These are phyloP conservation scores for Russula brevipes DNA, from an alignment of 768 basidiomycete species.

Conservation along the genomic window DNA sequence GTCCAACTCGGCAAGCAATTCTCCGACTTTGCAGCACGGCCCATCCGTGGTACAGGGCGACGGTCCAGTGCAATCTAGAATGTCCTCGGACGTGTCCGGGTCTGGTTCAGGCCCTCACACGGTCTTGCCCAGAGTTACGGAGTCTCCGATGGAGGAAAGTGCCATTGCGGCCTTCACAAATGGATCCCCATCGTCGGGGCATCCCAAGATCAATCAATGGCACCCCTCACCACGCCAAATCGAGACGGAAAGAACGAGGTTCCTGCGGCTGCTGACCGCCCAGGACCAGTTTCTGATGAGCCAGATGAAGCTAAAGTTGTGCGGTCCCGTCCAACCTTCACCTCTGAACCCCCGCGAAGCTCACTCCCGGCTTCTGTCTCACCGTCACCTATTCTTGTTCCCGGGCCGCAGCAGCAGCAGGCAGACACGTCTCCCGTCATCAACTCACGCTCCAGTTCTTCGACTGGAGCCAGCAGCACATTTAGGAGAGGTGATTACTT, in stretches of 20 bases:
- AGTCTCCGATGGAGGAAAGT: conserved; percentile 14
- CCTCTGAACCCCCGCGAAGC: not conserved
- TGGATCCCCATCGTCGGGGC: not conserved
- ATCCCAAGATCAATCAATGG: not conserved
- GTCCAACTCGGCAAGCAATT: conserved; percentile 14
- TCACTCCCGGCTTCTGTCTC: not conserved
- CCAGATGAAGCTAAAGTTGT: not conserved
- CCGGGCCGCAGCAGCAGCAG: not conserved
- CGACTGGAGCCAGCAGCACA: conserved; percentile 10
- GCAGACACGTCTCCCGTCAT: not conserved
- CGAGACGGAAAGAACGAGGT: not conserved
- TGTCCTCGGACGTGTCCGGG: conserved; percentile 19
- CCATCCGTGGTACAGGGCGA: not conserved
- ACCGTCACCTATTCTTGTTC: not conserved
- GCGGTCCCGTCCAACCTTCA: not conserved
- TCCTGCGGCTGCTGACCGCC: not conserved
- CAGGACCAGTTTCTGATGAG: not conserved
- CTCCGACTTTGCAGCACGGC: not conserved
- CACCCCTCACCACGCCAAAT: not conserved
- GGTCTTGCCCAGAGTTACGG: conserved; percentile 14
- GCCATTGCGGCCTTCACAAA: not conserved
- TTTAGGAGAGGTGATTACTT: conserved; percentile 26
- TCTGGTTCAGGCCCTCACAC: conserved; percentile 4
- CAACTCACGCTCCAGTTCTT: conserved; percentile 14
- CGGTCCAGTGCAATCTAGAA: conserved; percentile 3